Evolutionary conservation across 2,329 filamentous ascomycete species (phyloP).

Genomic region (Cladosporium sp.): DNA sequence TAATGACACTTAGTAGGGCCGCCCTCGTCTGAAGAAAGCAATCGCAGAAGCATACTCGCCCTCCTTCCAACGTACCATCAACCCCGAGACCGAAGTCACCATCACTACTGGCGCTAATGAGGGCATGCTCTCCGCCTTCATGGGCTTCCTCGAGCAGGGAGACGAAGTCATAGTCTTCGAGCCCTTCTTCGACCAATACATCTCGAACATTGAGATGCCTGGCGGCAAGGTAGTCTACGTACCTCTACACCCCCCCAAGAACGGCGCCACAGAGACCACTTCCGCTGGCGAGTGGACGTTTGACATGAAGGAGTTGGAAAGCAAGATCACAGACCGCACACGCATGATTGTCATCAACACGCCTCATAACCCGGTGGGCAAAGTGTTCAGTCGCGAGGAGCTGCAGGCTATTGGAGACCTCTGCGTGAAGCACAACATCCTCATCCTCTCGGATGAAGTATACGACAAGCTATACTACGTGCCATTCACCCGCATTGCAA

Average conservation of each 20-base stretch:
- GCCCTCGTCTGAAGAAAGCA: conserved; percentile 86
- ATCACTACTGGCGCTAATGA: conserved; percentile 92
- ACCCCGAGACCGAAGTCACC: conserved; percentile 89
- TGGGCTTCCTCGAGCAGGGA: conserved; percentile 91
- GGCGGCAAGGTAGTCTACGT: conserved; percentile 94
- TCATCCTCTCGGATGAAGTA: conserved; percentile 59
- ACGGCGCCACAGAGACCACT: conserved; percentile 62
- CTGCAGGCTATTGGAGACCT: conserved; percentile 80
- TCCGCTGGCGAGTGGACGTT: conserved; percentile 66
- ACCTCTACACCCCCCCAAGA: conserved; percentile 81
- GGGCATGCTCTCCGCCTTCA: conserved; percentile 94
- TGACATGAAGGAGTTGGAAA: conserved; percentile 70
- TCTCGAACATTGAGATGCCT: conserved; percentile 97
- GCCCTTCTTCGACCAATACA: conserved; percentile 99
- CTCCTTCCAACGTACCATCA: conserved; percentile 73
- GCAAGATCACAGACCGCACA: conserved; percentile 76
- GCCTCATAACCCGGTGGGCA: conserved; percentile 92
- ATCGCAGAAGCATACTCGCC: conserved; percentile 90
- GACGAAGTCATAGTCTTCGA: conserved; percentile 98
- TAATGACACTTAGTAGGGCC: conserved; percentile 50
- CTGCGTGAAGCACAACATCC: conserved; percentile 87
- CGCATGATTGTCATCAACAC: conserved; percentile 95
- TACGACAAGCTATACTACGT: conserved; percentile 95
- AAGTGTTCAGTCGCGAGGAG: conserved; percentile 83
- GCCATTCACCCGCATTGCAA: conserved; percentile 88